Conservation (phyloP, 78 protist genomes). For the Dictyostelium purpureum region DNA sequence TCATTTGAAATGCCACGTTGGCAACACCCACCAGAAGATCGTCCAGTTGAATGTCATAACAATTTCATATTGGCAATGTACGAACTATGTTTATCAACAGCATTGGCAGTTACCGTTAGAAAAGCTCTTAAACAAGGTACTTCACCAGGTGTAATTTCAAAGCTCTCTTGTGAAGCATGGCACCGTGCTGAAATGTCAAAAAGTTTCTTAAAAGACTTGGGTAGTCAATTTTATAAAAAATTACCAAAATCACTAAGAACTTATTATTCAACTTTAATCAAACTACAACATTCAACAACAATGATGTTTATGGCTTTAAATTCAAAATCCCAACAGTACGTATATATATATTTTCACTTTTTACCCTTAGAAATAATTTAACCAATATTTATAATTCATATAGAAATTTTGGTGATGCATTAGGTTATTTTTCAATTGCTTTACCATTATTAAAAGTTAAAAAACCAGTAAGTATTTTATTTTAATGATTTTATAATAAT, state of each 20-base stretch:
- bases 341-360: neutral
- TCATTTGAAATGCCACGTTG: constrained; percentile 49
- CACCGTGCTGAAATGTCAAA: constrained; percentile 38
- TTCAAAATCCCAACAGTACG: neutral
- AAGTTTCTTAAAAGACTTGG: constrained; percentile 25
- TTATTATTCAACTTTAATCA: neutral
- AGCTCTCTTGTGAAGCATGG: constrained; percentile 63
- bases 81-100: constrained; percentile 30
- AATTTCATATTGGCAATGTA: constrained; percentile 8
- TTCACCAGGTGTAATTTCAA: neutral
- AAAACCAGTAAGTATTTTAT: constrained; percentile 42
- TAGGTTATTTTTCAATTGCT: constrained; percentile 6
- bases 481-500: neutral
- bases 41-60: constrained; percentile 37
- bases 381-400: neutral
- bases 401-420: neutral
- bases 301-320: constrained; percentile 47
- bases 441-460: constrained; percentile 11
- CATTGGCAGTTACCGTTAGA: constrained; percentile 17
- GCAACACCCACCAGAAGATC: constrained; percentile 20
- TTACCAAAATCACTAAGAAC: constrained; percentile 46
- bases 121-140: constrained; percentile 32
- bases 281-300: constrained; percentile 18
- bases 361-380: neutral
- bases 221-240: constrained; percentile 1